Percentiles rank a stretch among this genome's conserved stretches.
phyloP scores from a whole-genome alignment of 306 rosid species.

The Cucurbita moschata region DNA sequence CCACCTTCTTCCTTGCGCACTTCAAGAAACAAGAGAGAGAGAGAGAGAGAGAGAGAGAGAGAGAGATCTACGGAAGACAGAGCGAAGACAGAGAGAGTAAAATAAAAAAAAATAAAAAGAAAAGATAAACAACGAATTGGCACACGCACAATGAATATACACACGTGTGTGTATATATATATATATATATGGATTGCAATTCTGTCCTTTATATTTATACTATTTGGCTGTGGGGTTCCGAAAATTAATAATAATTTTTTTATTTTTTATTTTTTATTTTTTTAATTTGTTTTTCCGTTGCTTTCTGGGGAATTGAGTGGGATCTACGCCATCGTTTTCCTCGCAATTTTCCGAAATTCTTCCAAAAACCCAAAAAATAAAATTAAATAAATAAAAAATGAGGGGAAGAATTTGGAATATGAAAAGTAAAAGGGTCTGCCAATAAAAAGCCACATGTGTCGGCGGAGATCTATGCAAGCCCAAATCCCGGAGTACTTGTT shows the following conservation, averaged over 20 bases:
- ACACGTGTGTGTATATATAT: neutral
- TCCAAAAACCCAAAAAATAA: neutral
- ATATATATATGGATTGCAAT: neutral
- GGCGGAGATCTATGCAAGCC: conserved; percentile 2
- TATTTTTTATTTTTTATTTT: neutral
- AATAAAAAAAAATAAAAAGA: neutral
- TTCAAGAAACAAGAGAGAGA: conserved; percentile 14
- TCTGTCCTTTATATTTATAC: conserved; percentile 10
- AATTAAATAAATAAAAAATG: neutral
- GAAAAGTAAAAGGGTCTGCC: neutral
- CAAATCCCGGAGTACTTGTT: neutral
- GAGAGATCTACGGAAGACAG: conserved; percentile 28
- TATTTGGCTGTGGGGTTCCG: neutral
- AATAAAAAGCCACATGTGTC: neutral
- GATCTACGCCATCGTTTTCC: conserved; percentile 34
- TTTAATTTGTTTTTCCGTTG: neutral
- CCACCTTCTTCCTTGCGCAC: neutral
- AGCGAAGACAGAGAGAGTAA: neutral
- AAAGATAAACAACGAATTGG: conserved; percentile 4
- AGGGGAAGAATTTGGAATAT: neutral
- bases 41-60: conserved; percentile 39
- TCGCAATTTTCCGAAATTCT: conserved; percentile 11
- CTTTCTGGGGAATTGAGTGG: conserved; percentile 25
- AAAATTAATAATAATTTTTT: neutral
- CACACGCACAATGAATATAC: conserved; percentile 11